Conservation (phyloP, 2,329 filamentous ascomycete species). For the Lachnum nothofagi region DNA sequence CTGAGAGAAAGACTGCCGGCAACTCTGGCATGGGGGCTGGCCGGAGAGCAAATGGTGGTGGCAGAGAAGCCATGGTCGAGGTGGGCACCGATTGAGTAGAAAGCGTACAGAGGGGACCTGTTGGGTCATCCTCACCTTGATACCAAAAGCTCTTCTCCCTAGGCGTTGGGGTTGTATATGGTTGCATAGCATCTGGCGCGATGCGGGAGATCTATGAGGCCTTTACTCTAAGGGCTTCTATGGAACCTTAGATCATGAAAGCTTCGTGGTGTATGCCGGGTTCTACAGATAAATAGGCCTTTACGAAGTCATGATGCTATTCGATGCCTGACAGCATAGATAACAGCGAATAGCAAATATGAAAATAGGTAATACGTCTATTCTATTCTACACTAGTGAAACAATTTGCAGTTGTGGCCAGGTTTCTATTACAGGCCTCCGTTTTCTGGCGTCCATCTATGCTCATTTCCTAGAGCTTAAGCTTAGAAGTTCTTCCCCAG, state of each 20-base stretch:
- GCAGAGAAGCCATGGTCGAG: slow-evolving; percentile 33
- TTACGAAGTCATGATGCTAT: background rate
- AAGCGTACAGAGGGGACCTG: background rate
- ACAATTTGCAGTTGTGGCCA: slow-evolving; percentile 1
- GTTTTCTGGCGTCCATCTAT: no score
- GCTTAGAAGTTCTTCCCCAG: slow-evolving; percentile 43
- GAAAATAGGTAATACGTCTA: slow-evolving; percentile 11
- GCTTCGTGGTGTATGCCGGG: background rate
- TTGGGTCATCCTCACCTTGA: slow-evolving; percentile 4
- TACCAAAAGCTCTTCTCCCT: slow-evolving; percentile 18
- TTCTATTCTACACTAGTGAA: slow-evolving; percentile 20
- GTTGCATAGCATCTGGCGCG: slow-evolving; percentile 32
- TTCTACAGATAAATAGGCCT: background rate
- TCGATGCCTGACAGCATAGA: slow-evolving; percentile 6
- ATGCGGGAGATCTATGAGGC: slow-evolving; percentile 23
- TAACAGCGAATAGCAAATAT: slow-evolving; percentile 16
- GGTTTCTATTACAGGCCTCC: background rate
- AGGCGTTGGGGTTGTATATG: slow-evolving; percentile 29
- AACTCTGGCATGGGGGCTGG: slow-evolving; percentile 34
- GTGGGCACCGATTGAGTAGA: slow-evolving; percentile 32
- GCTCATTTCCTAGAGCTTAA: slow-evolving; percentile 3
- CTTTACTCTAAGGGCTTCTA: slow-evolving; percentile 11
- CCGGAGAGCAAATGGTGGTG: slow-evolving; percentile 37
- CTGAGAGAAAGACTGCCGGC: slow-evolving; percentile 55
- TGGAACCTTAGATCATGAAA: background rate